phyloP scores from a whole-genome alignment of 768 basidiomycete genomes.

The Lyophyllum shimeji region DNA sequence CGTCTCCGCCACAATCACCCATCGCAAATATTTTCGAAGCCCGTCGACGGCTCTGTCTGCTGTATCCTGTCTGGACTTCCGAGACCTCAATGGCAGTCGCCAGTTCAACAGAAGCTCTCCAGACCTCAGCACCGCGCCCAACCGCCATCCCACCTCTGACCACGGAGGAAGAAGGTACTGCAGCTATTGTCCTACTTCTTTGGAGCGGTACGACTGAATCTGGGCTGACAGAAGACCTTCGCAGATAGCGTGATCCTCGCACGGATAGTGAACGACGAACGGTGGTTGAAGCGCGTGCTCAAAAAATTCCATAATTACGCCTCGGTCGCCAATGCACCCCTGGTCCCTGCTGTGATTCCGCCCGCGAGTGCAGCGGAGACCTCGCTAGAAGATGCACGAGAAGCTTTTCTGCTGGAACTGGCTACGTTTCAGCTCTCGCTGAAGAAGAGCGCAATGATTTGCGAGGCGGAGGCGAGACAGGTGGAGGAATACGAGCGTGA shows the following conservation, averaged over 20 bases:
- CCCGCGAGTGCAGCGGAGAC: slow-evolving; percentile 23
- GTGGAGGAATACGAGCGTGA: slow-evolving; percentile 83
- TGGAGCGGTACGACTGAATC: slow-evolving; percentile 11
- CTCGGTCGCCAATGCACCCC: slow-evolving; percentile 50
- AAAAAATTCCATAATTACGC: slow-evolving; percentile 81
- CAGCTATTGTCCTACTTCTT: slow-evolving; percentile 1
- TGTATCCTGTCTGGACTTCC: background rate
- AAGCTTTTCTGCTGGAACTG: slow-evolving; percentile 77
- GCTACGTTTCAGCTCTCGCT: slow-evolving; percentile 73
- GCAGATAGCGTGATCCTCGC: slow-evolving; percentile 79
- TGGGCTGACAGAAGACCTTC: slow-evolving; percentile 26
- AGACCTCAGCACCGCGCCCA: slow-evolving; percentile 24
- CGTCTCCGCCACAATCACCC: background rate
- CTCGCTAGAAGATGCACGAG: slow-evolving; percentile 66
- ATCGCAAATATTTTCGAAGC: background rate
- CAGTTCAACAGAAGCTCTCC: slow-evolving; percentile 5
- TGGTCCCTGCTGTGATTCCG: slow-evolving; percentile 29
- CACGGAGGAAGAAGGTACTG: slow-evolving; percentile 62
- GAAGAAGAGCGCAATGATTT: slow-evolving; percentile 80
- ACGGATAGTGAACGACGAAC: slow-evolving; percentile 82
- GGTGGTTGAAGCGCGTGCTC: slow-evolving; percentile 71
- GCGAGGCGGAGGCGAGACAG: slow-evolving; percentile 83
- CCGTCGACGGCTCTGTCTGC: background rate
- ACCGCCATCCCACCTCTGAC: slow-evolving; percentile 45
- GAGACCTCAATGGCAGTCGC: slow-evolving; percentile 13